Evolutionary conservation across 768 basidiomycete species (phyloP).

Genomic region (Leucogyrophana mollusca): DNA sequence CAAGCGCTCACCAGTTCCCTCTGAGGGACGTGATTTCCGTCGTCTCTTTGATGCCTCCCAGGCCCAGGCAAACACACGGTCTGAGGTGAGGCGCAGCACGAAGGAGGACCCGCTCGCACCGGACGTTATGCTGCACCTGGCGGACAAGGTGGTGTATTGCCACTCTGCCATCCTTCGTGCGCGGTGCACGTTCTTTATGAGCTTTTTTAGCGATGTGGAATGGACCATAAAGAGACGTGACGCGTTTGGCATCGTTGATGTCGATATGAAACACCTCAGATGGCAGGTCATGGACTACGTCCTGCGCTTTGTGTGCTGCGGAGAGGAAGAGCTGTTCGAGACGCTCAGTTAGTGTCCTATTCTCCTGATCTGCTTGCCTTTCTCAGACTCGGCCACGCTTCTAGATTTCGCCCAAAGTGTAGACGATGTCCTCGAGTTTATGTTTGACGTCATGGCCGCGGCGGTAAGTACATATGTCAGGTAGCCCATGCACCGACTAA

Average conservation of each 20-base stretch:
- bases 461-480: conserved; percentile 52
- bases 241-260: conserved; percentile 48
- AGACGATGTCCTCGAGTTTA: conserved; percentile 81
- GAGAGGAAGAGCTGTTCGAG: conserved; percentile 70
- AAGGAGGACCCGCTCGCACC: conserved; percentile 37
- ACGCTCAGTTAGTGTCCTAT: conserved; percentile 50
- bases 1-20: conserved; percentile 51
- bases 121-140: conserved; percentile 72
- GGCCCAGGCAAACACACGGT: conserved; percentile 8
- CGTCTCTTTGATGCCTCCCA: conserved; percentile 45
- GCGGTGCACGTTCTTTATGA: conserved; percentile 79
- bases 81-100: conserved; percentile 9
- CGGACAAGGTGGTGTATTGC: conserved; percentile 60
- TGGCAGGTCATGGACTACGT: conserved; percentile 79
- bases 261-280: conserved; percentile 70
- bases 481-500: background rate
- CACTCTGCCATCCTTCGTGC: conserved; percentile 81
- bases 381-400: no score
- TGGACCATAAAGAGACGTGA: conserved; percentile 75
- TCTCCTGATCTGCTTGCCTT: background rate
- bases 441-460: conserved; percentile 82
- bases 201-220: conserved; percentile 77
- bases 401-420: conserved; percentile 60
- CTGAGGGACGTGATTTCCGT: conserved; percentile 49
- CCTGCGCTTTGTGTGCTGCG: conserved; percentile 75